Evolutionary conservation across 1,284 basidiomycete species (phyloP), one percentile per base, ranked within the genome.

Genomic region (Puccinia hordei): DNA sequence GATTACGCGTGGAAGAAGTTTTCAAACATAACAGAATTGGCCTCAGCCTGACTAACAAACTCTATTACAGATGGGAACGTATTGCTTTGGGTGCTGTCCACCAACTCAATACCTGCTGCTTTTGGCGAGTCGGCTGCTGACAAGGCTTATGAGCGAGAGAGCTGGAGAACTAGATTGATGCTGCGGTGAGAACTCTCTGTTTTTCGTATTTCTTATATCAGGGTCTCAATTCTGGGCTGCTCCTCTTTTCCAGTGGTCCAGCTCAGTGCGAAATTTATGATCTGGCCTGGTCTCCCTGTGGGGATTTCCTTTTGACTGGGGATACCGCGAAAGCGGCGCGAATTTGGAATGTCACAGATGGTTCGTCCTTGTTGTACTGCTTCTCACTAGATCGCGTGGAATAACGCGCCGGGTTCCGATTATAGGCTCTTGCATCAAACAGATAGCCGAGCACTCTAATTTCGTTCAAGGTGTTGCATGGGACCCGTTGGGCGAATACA

Each of bases 391-490:
- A 33, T 68, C 44, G n/a, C 66, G 33, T 66, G 35, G 5, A 66
- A 27, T 46, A 33, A 24, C 53, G 24, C 66, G 5, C 35, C 24
- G n/a, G n/a, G 17, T 49, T 51, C 13, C 24, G 22, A 73, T n/a
- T 41, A 27, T 33, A 80, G 65, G 68, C 51, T 49, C 63, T 33
- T 92, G 91, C 84, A 88, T 94, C 15, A 89, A 90, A 83, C 92
- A 93, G 85, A 91, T 94, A 82, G 91, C 92, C 0, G 95, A 97
- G 84, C 95, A 98, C 86, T 90, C 89, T 51, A 94, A 97, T 86
- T 97, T 93, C 84, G 95, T 98, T 0, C 95, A 98, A 87, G 95
- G 95, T 19, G 95, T 98, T 38, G 92, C 94, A 0, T 98, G 95
- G 95, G 95, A 98, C 83, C 95, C 95, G 0, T 86, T 96, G 83